Conservation (phyloP, 1,284 basidiomycete genomes). For the Mycena sp. region DNA sequence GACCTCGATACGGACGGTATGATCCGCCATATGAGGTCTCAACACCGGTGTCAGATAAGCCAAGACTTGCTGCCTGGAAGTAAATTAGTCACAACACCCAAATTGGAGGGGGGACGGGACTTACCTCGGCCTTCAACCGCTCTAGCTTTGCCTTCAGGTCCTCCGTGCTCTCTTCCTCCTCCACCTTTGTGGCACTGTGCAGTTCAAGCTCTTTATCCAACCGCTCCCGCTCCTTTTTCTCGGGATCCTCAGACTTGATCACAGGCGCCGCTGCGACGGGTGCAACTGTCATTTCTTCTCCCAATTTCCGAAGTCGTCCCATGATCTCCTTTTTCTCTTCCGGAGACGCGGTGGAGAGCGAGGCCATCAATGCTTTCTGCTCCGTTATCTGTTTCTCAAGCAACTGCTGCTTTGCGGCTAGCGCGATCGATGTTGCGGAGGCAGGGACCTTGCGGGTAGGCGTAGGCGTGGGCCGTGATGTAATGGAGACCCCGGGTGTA, state of each 20-base stretch:
- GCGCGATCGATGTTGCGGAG: conserved; percentile 45
- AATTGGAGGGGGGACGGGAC: background rate
- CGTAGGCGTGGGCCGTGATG: conserved; percentile 30
- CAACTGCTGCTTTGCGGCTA: conserved; percentile 79
- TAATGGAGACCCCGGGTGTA: conserved; percentile 26
- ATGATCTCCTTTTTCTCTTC: conserved; percentile 88
- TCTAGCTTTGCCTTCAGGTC: conserved; percentile 83
- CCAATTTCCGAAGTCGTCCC: conserved; percentile 79
- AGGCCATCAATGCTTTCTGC: conserved; percentile 88
- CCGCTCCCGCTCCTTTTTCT: conserved; percentile 67
- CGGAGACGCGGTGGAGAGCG: conserved; percentile 67
- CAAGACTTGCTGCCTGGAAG: conserved; percentile 79
- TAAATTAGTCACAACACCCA: background rate
- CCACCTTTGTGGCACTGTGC: conserved; percentile 56
- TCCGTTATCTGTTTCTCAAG: conserved; percentile 89
- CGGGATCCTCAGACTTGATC: conserved; percentile 47
- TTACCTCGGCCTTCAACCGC: conserved; percentile 86
- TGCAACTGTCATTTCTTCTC: conserved; percentile 75
- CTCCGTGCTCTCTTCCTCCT: conserved; percentile 69
- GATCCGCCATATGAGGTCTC: conserved; percentile 51
- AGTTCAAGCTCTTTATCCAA: conserved; percentile 82
- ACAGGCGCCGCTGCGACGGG: conserved; percentile 42
- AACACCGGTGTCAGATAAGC: conserved; percentile 62
- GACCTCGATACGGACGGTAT: conserved; percentile 73
- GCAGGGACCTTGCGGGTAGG: conserved; percentile 45